Evolutionary conservation across 176 grass and related monocot species (phyloP).

Genomic region (Oryza rufipogon): DNA sequence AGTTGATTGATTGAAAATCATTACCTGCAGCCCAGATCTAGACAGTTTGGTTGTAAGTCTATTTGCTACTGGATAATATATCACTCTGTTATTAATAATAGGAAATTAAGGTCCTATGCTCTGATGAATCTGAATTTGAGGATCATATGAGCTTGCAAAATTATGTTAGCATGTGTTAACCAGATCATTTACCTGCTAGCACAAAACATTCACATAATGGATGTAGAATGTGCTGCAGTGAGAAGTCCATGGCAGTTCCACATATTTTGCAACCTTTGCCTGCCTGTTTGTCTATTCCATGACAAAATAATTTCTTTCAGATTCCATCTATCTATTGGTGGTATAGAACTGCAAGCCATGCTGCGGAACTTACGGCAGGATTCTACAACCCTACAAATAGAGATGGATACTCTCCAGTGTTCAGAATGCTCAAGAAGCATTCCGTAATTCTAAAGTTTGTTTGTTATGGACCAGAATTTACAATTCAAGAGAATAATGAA

Average conservation of each 20-base stretch:
- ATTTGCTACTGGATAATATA: background rate
- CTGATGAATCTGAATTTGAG: background rate
- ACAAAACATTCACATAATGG: background rate
- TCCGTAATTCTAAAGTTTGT: constrained; percentile 68
- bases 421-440: constrained; percentile 83
- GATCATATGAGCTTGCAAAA: background rate
- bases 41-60: background rate
- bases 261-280: background rate
- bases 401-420: constrained; percentile 82
- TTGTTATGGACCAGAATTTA: constrained; percentile 51
- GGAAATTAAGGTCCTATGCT: background rate
- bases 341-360: constrained; percentile 84
- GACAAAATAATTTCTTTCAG: constrained; percentile 49
- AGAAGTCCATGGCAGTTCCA: constrained; percentile 25
- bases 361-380: constrained; percentile 89
- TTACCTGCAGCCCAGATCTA: background rate
- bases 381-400: constrained; percentile 88
- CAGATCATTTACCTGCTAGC: background rate
- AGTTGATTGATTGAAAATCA: constrained; percentile 12
- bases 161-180: constrained; percentile 19
- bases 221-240: background rate
- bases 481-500: constrained; percentile 53
- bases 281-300: constrained; percentile 14
- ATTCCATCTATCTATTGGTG: constrained; percentile 87
- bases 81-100: background rate